Base-by-base conservation (phyloP, 805 yeast species). In the Candida insectorum region DNA sequence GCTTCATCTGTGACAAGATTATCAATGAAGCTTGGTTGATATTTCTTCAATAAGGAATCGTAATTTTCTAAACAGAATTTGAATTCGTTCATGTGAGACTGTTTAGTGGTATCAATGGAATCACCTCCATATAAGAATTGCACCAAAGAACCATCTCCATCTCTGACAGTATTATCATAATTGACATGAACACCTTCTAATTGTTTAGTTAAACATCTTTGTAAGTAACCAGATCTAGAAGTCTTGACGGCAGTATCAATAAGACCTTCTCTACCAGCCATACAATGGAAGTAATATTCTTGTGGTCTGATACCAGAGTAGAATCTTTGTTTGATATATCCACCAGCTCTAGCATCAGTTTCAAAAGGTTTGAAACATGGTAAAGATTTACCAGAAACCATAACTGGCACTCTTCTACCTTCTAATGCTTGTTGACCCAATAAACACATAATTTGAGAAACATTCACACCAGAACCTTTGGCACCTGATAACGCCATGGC, bases 211-310 rank as follows among this genome's bases (percentile, higher is more conserved):
- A 93, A 75, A 77, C 99, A 94, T 69, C 99, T 81, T 69, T 93
- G 99, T 61, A 93, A 74, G 65, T 93, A 93, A 56, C 99, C 99
- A 40, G 97, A 89, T 66, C 96, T 81, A 14, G 97, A 86, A 7
- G 99, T 93, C 67, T 93, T 93, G 45, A 93, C 99, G 31, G 99
- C 98, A 40, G 99, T 93, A 74, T 93, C 99, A 68, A 93, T 93
- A 55, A 93, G 77, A 69, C 99, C 99, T 73, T 93, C 99, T 72
- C 99, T 84, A 66, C 99, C 99, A 36, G 99, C 98, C 98, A 93
- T 93, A 73, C 97, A 93, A 69, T 93, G 99, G 93, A 94, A 93
- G 59, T 89, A 93, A 65, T 94, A 93, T 62, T 93, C 99, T 65
- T 93, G 99, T 4, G 98, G 98, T 60, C 86, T 79, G 48, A 93